Percentiles rank a stretch among this genome's conserved stretches.
Conservation (phyloP, 2,329 filamentous ascomycete genomes). For the Penicillium crustosum region DNA sequence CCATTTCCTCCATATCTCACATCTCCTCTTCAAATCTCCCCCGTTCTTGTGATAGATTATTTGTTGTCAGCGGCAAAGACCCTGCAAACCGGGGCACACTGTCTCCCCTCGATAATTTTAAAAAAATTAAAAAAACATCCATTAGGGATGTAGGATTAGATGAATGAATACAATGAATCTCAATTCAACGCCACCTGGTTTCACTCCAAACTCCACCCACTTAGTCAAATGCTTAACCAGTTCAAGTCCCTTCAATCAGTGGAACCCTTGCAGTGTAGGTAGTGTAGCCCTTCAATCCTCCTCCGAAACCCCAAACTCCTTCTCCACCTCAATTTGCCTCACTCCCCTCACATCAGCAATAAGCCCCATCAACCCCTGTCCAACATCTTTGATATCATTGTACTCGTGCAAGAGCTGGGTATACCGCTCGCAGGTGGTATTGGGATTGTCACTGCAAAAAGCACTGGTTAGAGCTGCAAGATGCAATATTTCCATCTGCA, state of each 20-base stretch:
- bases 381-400: conserved; percentile 70
- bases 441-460: conserved; percentile 42
- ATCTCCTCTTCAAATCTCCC: not conserved
- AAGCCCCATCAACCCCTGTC: conserved; percentile 64
- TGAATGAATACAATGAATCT: conserved; percentile 8
- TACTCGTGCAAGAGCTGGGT: conserved; percentile 67
- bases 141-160: not conserved
- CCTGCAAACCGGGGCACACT: not conserved
- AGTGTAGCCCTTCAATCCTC: conserved; percentile 30
- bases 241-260: not conserved
- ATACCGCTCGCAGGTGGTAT: conserved; percentile 59
- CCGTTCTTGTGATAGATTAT: not conserved
- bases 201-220: not conserved
- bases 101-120: not conserved
- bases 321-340: conserved; percentile 47
- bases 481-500: not conserved
- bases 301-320: conserved; percentile 41
- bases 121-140: not conserved
- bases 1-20: not conserved
- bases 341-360: conserved; percentile 65
- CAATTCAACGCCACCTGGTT: not conserved
- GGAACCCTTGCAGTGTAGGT: not conserved
- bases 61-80: not conserved
- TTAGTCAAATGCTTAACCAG: not conserved
- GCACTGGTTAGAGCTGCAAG: not conserved